A percentile compares a stretch with the other conserved stretches of the same genome.
These are phyloP conservation scores for Phanerochaete carnosa DNA, from an alignment of 768 basidiomycete species.

Conservation along the genomic window DNA sequence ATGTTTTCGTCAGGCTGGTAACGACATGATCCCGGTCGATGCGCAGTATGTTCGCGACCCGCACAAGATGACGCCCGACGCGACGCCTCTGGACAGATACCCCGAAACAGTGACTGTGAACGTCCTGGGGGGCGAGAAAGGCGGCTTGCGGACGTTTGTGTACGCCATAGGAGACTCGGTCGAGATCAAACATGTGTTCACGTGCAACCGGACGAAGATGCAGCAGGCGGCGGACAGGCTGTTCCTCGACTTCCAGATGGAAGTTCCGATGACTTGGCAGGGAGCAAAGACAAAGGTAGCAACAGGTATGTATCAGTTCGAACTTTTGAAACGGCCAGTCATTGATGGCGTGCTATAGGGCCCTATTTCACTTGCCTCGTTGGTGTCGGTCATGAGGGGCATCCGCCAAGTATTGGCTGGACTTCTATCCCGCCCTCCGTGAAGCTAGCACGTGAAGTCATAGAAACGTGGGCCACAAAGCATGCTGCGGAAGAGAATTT, in stretches of 20 bases:
- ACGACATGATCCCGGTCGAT: slow-evolving; percentile 7
- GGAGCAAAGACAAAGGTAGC: slow-evolving; percentile 8
- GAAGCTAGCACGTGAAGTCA: slow-evolving; percentile 2
- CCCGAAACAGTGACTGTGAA: slow-evolving; percentile 3
- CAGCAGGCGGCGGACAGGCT: slow-evolving; percentile 6
- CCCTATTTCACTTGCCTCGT: slow-evolving; percentile 14
- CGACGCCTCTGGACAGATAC: slow-evolving; percentile 5
- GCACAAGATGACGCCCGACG: slow-evolving; percentile 7
- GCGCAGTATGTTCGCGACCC: slow-evolving; percentile 13
- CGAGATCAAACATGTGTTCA: slow-evolving; percentile 11
- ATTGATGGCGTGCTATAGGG: not conserved
- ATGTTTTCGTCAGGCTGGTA: slow-evolving; percentile 1
- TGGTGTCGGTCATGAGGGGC: not conserved
- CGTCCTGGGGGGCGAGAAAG: not conserved
- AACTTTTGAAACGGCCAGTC: not conserved
- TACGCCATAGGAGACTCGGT: not conserved
- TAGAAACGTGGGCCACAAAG: not conserved
- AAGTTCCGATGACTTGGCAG: slow-evolving; percentile 11
- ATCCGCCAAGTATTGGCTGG: not conserved
- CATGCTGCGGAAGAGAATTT: not conserved
- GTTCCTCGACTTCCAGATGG: slow-evolving; percentile 9
- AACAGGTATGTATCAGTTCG: not conserved
- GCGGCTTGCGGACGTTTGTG: slow-evolving; percentile 5
- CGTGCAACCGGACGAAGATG: slow-evolving; percentile 9
- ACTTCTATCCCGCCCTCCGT: not conserved